Evolutionary conservation across 306 rosid species (phyloP).

Genomic region (Mimosa pudica): DNA sequence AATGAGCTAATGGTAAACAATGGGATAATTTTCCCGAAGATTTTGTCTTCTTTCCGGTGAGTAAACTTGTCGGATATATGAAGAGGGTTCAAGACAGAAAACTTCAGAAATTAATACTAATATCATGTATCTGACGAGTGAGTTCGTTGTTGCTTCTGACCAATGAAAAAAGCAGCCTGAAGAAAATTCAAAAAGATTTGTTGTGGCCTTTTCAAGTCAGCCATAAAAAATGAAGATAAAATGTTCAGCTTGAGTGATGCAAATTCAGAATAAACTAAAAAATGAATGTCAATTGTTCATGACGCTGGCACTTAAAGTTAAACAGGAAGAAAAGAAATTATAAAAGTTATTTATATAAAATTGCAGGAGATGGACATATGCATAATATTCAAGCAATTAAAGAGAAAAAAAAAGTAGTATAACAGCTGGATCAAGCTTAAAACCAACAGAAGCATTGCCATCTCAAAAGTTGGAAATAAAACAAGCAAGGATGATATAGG

Average conservation of each 20-base stretch:
- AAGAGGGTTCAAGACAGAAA: background rate
- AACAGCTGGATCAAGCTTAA: slow-evolving; percentile 20
- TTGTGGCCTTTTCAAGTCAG: background rate
- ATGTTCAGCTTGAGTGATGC: slow-evolving; percentile 2
- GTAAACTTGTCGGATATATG: background rate
- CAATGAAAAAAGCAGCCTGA: background rate
- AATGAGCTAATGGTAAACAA: background rate
- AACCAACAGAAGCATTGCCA: slow-evolving; percentile 7
- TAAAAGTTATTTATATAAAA: background rate
- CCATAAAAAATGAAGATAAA: background rate
- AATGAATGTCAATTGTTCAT: background rate
- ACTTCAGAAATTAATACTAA: background rate
- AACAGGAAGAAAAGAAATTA: background rate
- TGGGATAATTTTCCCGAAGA: background rate
- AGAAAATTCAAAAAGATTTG: background rate
- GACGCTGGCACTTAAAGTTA: background rate
- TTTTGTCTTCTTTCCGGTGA: background rate
- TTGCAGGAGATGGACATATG: background rate
- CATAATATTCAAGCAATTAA: background rate
- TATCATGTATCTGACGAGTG: background rate
- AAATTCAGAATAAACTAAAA: background rate
- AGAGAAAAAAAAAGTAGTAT: background rate
- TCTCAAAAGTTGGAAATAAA: background rate
- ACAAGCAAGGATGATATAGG: background rate
- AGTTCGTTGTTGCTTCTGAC: slow-evolving; percentile 1